Conservation (phyloP, 202 grass and related monocot genomes). For the Brachypodium distachyon region DNA sequence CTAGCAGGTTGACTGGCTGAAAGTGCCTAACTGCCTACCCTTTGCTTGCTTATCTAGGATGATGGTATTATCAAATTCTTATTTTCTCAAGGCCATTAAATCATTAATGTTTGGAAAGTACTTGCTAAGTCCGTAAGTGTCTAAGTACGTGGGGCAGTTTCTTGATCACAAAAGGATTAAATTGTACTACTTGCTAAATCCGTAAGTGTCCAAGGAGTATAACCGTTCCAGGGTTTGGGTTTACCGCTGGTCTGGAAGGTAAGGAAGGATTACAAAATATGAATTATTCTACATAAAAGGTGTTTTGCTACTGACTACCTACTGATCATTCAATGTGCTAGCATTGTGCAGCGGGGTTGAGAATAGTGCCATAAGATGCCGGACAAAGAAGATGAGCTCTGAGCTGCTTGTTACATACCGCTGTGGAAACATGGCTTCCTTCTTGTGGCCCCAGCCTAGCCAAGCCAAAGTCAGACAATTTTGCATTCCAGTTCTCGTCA, state of each 20-base stretch:
- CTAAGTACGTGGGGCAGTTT: neutral
- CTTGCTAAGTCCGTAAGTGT: neutral
- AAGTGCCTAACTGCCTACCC: neutral
- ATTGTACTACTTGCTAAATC: too few relatives aligned
- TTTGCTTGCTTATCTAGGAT: slow-evolving; percentile 1
- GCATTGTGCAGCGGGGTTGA: neutral
- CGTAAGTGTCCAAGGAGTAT: too few relatives aligned
- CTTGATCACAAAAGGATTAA: neutral
- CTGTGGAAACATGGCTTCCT: slow-evolving; percentile 90
- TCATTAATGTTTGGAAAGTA: slow-evolving; percentile 8
- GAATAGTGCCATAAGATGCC: neutral
- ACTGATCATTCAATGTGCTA: neutral
- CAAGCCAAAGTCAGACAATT: slow-evolving; percentile 91
- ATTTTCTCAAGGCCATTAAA: slow-evolving; percentile 11
- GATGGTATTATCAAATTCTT: neutral
- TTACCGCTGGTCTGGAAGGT: neutral
- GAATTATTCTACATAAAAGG: too few relatives aligned
- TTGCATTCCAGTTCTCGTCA: slow-evolving; percentile 88
- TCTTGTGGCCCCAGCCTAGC: slow-evolving; percentile 75
- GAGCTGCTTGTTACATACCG: slow-evolving; percentile 29
- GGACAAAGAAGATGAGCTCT: neutral
- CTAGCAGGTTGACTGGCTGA: slow-evolving; percentile 8
- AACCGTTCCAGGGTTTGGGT: neutral
- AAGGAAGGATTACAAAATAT: neutral
- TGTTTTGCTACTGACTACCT: neutral